A percentile compares a stretch with the other conserved stretches of the same genome.
These are phyloP conservation scores for Chrysanthemum makinoi DNA, from an alignment of 129 eudicot species.

Conservation along the genomic window DNA sequence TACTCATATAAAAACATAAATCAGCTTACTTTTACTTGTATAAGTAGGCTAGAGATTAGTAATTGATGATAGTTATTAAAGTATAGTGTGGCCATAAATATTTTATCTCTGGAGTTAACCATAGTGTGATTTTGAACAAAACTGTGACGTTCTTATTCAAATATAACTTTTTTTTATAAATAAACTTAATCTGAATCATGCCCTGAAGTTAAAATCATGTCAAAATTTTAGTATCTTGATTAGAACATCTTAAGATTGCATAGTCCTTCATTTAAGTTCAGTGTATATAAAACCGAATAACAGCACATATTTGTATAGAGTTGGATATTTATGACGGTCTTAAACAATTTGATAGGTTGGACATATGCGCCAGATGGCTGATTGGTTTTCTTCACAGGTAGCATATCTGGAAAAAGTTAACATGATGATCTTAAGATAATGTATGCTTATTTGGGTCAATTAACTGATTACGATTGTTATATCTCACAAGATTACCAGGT, in stretches of 20 bases:
- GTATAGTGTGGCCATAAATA: no score
- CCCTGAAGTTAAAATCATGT: background rate
- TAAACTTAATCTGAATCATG: background rate
- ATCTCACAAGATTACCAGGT: constrained; percentile 52
- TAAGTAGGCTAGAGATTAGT: no score
- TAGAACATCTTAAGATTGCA: background rate
- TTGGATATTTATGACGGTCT: constrained; percentile 21
- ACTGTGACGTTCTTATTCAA: no score
- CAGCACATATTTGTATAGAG: no score
- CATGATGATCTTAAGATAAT: background rate
- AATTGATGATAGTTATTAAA: no score
- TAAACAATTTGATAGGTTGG: constrained; percentile 51
- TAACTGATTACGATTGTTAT: constrained; percentile 18
- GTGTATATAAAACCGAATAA: background rate
- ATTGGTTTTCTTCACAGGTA: constrained; percentile 78
- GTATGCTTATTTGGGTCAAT: constrained; percentile 12
- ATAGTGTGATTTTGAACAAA: no score
- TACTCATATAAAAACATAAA: background rate
- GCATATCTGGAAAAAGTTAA: background rate
- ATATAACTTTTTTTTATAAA: no score
- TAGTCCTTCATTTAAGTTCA: background rate
- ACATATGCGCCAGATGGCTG: constrained; percentile 59
- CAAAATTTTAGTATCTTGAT: background rate
- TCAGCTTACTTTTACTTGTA: no score
- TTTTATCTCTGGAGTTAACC: no score